Percentiles rank a stretch among this genome's conserved stretches.
These are phyloP conservation scores for Stentor coeruleus DNA, from an alignment of 73 alveolate genomes.

Conservation along the genomic window DNA sequence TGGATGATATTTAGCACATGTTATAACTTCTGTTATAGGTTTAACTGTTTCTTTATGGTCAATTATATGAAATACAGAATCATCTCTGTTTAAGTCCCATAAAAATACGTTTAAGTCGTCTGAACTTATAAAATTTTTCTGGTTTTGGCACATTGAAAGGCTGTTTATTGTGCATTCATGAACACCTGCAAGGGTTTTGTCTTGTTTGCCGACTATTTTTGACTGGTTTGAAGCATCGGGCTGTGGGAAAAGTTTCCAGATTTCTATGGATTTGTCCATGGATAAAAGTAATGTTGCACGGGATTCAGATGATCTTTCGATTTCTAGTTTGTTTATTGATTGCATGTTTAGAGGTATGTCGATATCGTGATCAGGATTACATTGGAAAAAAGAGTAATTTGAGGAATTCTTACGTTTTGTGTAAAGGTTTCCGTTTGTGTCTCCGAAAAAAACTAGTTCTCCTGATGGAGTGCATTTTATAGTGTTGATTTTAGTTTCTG, in stretches of 20 bases:
- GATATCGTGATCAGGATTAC: too few relatives aligned
- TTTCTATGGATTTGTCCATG: conserved; percentile 11
- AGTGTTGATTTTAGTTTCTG: too few relatives aligned
- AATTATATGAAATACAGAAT: not conserved
- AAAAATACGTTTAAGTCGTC: conserved; percentile 10
- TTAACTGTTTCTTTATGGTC: not conserved
- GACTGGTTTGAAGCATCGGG: not conserved
- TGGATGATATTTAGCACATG: conserved; percentile 8
- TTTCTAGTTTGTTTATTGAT: not conserved
- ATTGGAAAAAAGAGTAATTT: too few relatives aligned
- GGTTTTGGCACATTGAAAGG: not conserved
- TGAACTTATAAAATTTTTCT: not conserved
- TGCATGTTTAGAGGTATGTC: too few relatives aligned
- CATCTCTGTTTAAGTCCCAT: not conserved
- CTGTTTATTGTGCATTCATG: conserved; percentile 23
- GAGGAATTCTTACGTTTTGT: too few relatives aligned
- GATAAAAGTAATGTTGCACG: not conserved
- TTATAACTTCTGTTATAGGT: not conserved
- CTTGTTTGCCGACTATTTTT: not conserved
- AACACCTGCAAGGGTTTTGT: conserved; percentile 9
- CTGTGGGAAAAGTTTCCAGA: not conserved
- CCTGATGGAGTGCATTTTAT: too few relatives aligned
- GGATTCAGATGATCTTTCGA: not conserved
- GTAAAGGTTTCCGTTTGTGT: too few relatives aligned
- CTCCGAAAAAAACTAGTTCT: too few relatives aligned